phyloP scores from a whole-genome alignment of 2,329 filamentous ascomycete species.

The Claviceps humidiphila region DNA sequence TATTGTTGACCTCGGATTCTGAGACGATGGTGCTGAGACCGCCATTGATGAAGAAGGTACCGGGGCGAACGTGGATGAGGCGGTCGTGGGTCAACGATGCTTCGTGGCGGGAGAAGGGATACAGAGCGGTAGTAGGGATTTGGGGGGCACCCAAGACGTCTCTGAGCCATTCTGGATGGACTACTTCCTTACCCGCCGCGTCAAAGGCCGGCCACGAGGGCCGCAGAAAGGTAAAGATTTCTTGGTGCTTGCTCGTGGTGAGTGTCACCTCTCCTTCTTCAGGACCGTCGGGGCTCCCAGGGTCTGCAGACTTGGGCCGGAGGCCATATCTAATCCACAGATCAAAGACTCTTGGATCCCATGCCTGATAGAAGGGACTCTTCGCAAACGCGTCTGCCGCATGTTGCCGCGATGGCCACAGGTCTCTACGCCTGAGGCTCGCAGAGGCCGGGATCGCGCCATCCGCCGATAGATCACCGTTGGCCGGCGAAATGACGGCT shows the following conservation, averaged over 20 bases:
- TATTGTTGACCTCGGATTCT: constrained; percentile 37
- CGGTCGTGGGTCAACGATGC: constrained; percentile 39
- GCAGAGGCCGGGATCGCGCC: constrained; percentile 35
- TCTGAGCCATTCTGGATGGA: constrained; percentile 27
- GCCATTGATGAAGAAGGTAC: constrained; percentile 58
- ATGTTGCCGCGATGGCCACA: constrained; percentile 63
- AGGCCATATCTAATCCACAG: constrained; percentile 51
- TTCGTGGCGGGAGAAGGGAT: constrained; percentile 57
- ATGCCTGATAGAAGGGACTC: constrained; percentile 59
- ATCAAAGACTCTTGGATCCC: constrained; percentile 71
- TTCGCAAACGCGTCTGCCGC: constrained; percentile 54
- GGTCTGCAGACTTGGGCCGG: constrained; percentile 38
- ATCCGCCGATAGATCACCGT: constrained; percentile 6
- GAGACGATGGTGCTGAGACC: constrained; percentile 41
- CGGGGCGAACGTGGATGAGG: constrained; percentile 49
- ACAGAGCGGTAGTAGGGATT: constrained; percentile 22
- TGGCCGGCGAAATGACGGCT: constrained; percentile 51
- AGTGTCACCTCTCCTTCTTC: constrained; percentile 46
- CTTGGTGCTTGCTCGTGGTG: constrained; percentile 70
- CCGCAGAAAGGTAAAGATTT: constrained; percentile 62
- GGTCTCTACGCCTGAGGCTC: constrained; percentile 61
- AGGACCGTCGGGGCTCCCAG: constrained; percentile 3
- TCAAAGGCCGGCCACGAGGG: constrained; percentile 38
- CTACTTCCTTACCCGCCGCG: constrained; percentile 20
- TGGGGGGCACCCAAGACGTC: constrained; percentile 30